Evolutionary conservation across 2,329 filamentous ascomycete species (phyloP).

Genomic region (Rhynchosporium graminicola): DNA sequence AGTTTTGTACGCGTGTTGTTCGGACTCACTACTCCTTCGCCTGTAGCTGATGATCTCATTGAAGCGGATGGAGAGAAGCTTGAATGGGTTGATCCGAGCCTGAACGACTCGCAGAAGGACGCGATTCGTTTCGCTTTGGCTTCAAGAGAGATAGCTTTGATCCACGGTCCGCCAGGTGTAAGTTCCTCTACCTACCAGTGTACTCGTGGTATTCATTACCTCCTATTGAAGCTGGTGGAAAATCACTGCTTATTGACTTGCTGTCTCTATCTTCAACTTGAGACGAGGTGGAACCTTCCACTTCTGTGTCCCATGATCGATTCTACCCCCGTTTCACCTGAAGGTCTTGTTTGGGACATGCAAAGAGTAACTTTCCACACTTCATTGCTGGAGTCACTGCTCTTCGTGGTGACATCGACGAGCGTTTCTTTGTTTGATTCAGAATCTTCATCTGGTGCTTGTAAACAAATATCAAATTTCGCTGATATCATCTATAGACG

Average conservation of each 20-base stretch:
- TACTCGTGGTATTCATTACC: neutral
- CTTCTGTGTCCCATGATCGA: too few species aligned
- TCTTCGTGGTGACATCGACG: too few species aligned
- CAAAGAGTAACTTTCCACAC: too few species aligned
- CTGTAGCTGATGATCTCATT: conserved; percentile 45
- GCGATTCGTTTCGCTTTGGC: conserved; percentile 81
- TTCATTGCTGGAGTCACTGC: too few species aligned
- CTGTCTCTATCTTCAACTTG: too few species aligned
- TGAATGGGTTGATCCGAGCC: conserved; percentile 60
- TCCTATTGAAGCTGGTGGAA: too few species aligned
- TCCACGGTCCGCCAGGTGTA: conserved; percentile 89
- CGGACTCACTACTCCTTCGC: conserved; percentile 55
- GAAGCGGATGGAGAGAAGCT: conserved; percentile 50
- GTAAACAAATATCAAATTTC: neutral
- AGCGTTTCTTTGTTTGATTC: too few species aligned
- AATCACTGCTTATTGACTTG: too few species aligned
- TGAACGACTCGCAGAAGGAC: conserved; percentile 68
- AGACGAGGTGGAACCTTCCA: too few species aligned
- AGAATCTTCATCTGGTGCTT: neutral
- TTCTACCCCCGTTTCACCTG: too few species aligned
- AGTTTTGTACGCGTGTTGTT: conserved; percentile 63
- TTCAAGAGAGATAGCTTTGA: conserved; percentile 79
- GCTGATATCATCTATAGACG: conserved; percentile 52
- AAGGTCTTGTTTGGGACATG: too few species aligned
- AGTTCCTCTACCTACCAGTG: conserved; percentile 34